Conservation (phyloP, 2,329 filamentous ascomycete genomes). For the Graphiopsis chlorocephala region DNA sequence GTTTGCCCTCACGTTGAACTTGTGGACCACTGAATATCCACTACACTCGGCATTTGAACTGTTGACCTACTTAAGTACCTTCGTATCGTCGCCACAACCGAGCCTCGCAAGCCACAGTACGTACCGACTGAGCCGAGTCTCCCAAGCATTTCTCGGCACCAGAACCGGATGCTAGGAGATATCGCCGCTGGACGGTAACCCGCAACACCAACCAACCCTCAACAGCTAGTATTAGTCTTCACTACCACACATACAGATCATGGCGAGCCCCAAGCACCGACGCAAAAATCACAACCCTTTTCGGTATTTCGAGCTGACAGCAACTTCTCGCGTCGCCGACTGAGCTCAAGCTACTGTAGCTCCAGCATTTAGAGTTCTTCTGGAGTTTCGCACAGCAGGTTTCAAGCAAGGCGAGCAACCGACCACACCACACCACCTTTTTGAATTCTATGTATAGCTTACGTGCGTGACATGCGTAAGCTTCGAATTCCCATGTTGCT, state of each 20-base stretch:
- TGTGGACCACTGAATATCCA: neutral
- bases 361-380: neutral
- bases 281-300: neutral
- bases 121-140: slow-evolving; percentile 6
- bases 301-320: neutral
- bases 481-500: neutral
- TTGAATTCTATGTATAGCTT: neutral
- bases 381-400: neutral
- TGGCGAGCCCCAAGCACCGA: neutral
- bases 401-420: neutral
- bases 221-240: neutral
- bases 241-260: neutral
- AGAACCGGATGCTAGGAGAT: neutral
- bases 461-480: neutral
- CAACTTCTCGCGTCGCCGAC: neutral
- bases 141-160: slow-evolving; percentile 1
- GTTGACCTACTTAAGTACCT: neutral
- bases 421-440: neutral
- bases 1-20: neutral
- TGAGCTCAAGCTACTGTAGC: neutral
- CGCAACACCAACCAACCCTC: too few species aligned
- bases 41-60: neutral
- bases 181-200: neutral
- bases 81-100: neutral
- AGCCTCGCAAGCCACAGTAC: neutral